Evolutionary conservation across 2,329 filamentous ascomycete genomes (phyloP).

Genomic region (Xylariaceae sp.): DNA sequence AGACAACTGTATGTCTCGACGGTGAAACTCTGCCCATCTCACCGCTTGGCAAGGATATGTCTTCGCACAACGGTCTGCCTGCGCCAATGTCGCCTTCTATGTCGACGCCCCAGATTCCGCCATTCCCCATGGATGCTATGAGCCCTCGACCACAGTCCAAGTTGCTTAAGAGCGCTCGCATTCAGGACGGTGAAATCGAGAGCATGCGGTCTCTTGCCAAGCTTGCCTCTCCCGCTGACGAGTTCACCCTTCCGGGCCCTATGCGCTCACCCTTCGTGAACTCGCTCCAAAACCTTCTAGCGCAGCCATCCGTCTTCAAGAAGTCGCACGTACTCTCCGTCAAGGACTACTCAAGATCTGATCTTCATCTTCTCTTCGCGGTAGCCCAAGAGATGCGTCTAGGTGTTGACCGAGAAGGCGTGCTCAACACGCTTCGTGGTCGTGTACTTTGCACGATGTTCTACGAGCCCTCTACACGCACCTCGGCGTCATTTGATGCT

Average conservation of each 20-base stretch:
- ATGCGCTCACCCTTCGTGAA: constrained; percentile 50
- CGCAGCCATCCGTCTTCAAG: constrained; percentile 76
- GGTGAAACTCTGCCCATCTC: constrained; percentile 54
- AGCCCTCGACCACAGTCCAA: constrained; percentile 33
- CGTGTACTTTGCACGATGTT: constrained; percentile 88
- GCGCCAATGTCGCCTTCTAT: constrained; percentile 51
- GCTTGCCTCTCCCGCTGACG: constrained; percentile 35
- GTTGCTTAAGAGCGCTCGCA: constrained; percentile 31
- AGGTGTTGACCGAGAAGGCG: constrained; percentile 86
- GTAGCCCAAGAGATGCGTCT: constrained; percentile 97
- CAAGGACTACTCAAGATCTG: constrained; percentile 78
- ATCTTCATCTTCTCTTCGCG: constrained; percentile 90
- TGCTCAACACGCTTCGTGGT: constrained; percentile 79
- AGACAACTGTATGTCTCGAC: constrained; percentile 69
- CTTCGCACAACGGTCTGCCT: constrained; percentile 52
- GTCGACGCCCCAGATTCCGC: constrained; percentile 39
- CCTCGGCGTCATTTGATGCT: constrained; percentile 91
- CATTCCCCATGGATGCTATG: constrained; percentile 36
- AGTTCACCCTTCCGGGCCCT: constrained; percentile 43
- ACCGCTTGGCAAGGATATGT: constrained; percentile 68
- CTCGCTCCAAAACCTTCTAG: constrained; percentile 66
- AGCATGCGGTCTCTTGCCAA: constrained; percentile 24
- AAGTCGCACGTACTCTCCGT: constrained; percentile 87
- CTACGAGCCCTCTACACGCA: constrained; percentile 95
- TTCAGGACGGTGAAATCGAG: constrained; percentile 34